Evolutionary conservation across 2,329 filamentous ascomycete species (phyloP).

Genomic region (Fusarium sp.): DNA sequence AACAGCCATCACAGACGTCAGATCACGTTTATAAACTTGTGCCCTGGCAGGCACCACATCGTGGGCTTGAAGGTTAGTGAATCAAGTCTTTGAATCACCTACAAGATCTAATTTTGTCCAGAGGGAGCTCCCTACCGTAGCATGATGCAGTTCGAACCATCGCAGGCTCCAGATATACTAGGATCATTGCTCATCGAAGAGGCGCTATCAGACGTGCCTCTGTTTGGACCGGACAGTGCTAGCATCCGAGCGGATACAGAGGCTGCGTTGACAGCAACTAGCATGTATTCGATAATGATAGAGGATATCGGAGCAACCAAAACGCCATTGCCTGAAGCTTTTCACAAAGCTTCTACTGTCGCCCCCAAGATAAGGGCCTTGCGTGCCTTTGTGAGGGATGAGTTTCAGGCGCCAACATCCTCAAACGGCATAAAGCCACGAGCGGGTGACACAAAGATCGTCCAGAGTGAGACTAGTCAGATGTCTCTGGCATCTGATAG

Average conservation of each 20-base stretch:
- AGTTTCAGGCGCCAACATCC: constrained; percentile 39
- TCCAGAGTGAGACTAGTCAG: constrained; percentile 51
- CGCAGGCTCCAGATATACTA: constrained; percentile 63
- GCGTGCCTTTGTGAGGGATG: constrained; percentile 52
- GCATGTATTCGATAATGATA: constrained; percentile 50
- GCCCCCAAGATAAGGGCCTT: constrained; percentile 62
- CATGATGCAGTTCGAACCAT: constrained; percentile 68
- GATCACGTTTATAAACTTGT: constrained; percentile 70
- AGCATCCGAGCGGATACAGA: constrained; percentile 57
- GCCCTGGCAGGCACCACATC: constrained; percentile 69
- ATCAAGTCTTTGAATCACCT: not conserved
- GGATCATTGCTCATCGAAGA: constrained; percentile 66
- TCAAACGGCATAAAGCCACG: constrained; percentile 43
- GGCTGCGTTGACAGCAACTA: constrained; percentile 52
- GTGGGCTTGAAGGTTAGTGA: constrained; percentile 63
- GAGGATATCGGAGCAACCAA: constrained; percentile 53
- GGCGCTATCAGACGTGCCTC: constrained; percentile 62
- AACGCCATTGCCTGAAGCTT: constrained; percentile 54
- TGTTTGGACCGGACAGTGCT: constrained; percentile 66
- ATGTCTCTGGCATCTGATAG: constrained; percentile 54
- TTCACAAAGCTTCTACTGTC: constrained; percentile 55
- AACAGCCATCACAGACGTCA: constrained; percentile 68
- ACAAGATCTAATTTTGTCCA: constrained; percentile 44
- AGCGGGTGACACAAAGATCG: constrained; percentile 40
- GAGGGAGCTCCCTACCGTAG: constrained; percentile 64